Base-by-base conservation (phyloP, 2,329 filamentous ascomycete species). In the Leptoxyphium fumago region DNA sequence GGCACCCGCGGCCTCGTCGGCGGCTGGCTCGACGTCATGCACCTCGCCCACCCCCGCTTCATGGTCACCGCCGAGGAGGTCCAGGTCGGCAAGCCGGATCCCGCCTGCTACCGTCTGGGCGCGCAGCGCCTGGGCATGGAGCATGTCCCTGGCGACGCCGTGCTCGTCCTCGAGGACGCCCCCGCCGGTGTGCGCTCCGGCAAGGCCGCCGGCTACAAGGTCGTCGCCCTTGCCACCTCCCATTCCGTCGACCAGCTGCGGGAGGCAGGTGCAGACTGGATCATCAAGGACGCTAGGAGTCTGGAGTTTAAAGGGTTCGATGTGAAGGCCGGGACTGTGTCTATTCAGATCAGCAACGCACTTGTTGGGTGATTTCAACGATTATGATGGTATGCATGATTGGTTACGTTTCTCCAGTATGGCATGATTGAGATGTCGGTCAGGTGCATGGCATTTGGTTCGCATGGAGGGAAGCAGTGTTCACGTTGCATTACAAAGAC, bases 91-190 rank as follows among this genome's bases (percentile, higher is more conserved):
- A 73, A 73, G 50, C 70, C 70, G 38, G 67, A 72, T 52, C 70
- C 70, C 10, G 64, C 62, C 26, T 69, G 69, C 52, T 73, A 73
- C 52, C 53, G 58, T 36, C 55, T 70, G 30, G 70, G 69, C 3
- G 59, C 57, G 38, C 52, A 59, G 47, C 61, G 64, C 45, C 56
- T 72, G 15, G 58, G 61, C 2, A 52, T 71, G 5, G 59, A 69
- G 49, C 34, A 10, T 32, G 45, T 42, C n/a, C 43, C 47, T 10
- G 43, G 48, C 29, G 43, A 39, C 7, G 63, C 66, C 26, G 71
- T 89, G 38, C 69, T 94, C 44, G 88, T 95, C 41, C 67, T 94
- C 32, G 88, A 95, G 65, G 88, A 95, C 66, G 84, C 84, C 45
- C 87, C 88, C 5, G 84, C 86, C 7, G 88, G 88, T 5, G 84